Evolutionary conservation across 1,139 yeast genomes (phyloP).

Genomic region (Chernovozyma sophiae-reginae): DNA sequence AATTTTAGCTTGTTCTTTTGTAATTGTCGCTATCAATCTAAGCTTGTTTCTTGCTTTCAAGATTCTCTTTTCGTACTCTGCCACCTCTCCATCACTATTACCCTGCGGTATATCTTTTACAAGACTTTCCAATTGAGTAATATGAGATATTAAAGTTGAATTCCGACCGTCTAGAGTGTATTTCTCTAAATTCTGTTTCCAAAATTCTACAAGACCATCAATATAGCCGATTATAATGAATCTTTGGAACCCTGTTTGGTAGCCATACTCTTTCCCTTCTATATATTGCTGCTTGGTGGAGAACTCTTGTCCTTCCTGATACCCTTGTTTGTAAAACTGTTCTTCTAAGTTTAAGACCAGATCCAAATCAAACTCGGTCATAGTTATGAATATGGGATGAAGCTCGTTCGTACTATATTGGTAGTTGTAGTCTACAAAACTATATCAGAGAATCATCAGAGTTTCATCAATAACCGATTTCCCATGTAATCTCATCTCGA

Average conservation of each 20-base stretch:
- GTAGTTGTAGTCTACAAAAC: too few relatives aligned
- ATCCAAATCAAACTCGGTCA: conserved; percentile 34
- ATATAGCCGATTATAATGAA: conserved; percentile 62
- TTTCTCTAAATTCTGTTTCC: conserved; percentile 22
- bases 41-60: conserved; percentile 50
- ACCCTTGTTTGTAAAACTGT: conserved; percentile 59
- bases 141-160: conserved; percentile 7
- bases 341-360: conserved; percentile 52
- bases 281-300: conserved; percentile 38
- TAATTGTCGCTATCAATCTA: conserved; percentile 38
- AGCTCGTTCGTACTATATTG: too few relatives aligned
- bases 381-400: too few relatives aligned
- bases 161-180: conserved; percentile 13
- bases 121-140: conserved; percentile 24
- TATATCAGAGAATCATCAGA: too few relatives aligned
- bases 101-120: conserved; percentile 23
- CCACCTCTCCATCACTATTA: conserved; percentile 48
- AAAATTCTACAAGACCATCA: conserved; percentile 45
- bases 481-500: background rate
- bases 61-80: conserved; percentile 40
- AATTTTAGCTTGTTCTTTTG: conserved; percentile 33
- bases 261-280: conserved; percentile 77
- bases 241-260: conserved; percentile 76
- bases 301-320: conserved; percentile 48
- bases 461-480: too few relatives aligned